phyloP scores from a whole-genome alignment of 176 grass and related monocot genomes.

The Aegilops tauschii region DNA sequence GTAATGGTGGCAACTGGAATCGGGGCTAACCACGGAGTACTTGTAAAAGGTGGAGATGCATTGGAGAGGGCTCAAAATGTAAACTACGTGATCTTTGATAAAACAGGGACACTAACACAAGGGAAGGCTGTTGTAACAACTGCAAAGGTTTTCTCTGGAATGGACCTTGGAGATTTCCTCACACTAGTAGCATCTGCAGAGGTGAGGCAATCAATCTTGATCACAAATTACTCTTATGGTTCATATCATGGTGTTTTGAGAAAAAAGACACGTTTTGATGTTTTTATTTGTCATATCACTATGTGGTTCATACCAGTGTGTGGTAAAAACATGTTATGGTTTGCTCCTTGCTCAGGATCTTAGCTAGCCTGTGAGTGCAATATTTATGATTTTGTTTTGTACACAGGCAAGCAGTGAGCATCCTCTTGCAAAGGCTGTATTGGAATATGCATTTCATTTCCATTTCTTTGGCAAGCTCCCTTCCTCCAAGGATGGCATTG shows the following conservation, averaged over 20 bases:
- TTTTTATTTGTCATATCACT: too few species aligned
- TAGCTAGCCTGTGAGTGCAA: too few species aligned
- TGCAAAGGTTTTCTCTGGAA: constrained; percentile 80
- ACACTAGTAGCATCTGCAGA: constrained; percentile 93
- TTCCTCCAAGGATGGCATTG: constrained; percentile 41
- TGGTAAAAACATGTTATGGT: not conserved
- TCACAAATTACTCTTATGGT: not conserved
- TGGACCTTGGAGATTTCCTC: constrained; percentile 93
- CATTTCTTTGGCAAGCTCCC: constrained; percentile 86
- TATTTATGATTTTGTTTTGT: constrained; percentile 46
- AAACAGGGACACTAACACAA: constrained; percentile 95
- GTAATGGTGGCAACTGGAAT: constrained; percentile 99
- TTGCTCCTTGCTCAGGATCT: not conserved
- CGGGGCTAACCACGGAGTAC: constrained; percentile 84
- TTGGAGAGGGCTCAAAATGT: constrained; percentile 86
- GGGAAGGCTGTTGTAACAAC: constrained; percentile 90
- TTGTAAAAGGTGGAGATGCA: constrained; percentile 96
- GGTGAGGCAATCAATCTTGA: constrained; percentile 43
- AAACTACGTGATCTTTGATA: constrained; percentile 89
- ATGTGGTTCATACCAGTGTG: not conserved
- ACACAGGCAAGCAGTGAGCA: constrained; percentile 96
- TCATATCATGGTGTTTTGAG: not conserved
- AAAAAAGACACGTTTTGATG: too few species aligned
- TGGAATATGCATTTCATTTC: constrained; percentile 93
- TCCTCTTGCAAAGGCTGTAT: constrained; percentile 85